Percentiles rank a stretch among this genome's conserved stretches.
These are phyloP conservation scores for Nannochloris sp. DNA, from an alignment of 139 green algal genomes.

Conservation along the genomic window DNA sequence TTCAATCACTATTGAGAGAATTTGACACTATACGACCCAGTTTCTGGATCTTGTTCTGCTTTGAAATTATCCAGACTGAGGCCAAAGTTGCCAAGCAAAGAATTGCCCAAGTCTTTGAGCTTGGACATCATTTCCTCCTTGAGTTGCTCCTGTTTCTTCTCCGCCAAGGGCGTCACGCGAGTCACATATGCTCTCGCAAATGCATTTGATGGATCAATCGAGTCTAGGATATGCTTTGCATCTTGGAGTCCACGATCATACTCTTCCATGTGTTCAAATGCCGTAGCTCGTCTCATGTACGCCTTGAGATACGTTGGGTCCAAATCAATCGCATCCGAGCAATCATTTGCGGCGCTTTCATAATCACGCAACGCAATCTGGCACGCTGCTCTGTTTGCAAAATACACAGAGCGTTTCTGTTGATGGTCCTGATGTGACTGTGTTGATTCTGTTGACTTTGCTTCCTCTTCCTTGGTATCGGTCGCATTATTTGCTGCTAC, in stretches of 20 bases:
- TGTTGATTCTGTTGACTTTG: slow-evolving; percentile 45
- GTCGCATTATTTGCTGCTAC: too few species aligned
- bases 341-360: slow-evolving; percentile 29
- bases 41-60: slow-evolving; percentile 83
- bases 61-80: slow-evolving; percentile 96
- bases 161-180: slow-evolving; percentile 63
- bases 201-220: slow-evolving; percentile 44
- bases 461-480: too few species aligned
- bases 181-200: slow-evolving; percentile 31
- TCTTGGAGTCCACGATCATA: slow-evolving; percentile 42
- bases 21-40: slow-evolving; percentile 82
- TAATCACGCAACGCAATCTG: slow-evolving; percentile 29
- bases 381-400: slow-evolving; percentile 33
- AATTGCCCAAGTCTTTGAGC: slow-evolving; percentile 95
- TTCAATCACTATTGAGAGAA: slow-evolving; percentile 57
- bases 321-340: slow-evolving; percentile 30
- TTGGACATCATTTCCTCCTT: slow-evolving; percentile 89
- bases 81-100: slow-evolving; percentile 91
- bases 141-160: slow-evolving; percentile 79
- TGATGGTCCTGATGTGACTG: slow-evolving; percentile 27
- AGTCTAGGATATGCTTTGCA: slow-evolving; percentile 47
- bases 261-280: slow-evolving; percentile 16
- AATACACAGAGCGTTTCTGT: slow-evolving; percentile 27
- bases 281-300: slow-evolving; percentile 33
- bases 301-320: slow-evolving; percentile 33